Percentiles rank a stretch among this genome's conserved stretches.
These are phyloP conservation scores for Tetrapyrgos nigripes DNA, from an alignment of 1,284 basidiomycete genomes.

Conservation along the genomic window DNA sequence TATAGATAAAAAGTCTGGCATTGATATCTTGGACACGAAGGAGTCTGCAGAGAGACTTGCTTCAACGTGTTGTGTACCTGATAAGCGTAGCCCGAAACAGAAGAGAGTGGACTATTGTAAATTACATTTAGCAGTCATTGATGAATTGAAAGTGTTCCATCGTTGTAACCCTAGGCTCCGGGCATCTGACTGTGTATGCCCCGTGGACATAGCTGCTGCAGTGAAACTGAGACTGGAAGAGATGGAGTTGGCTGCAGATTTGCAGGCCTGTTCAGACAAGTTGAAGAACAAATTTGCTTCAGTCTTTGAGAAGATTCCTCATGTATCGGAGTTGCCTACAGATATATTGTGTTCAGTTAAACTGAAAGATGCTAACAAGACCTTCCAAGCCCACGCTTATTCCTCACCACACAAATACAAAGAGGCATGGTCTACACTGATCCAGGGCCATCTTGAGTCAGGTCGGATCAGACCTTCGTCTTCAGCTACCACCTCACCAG, in stretches of 20 bases:
- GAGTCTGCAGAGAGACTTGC: too few species aligned
- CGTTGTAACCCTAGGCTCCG: neutral
- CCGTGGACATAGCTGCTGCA: constrained; percentile 10
- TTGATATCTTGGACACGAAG: too few species aligned
- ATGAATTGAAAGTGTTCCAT: neutral
- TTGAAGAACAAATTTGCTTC: constrained; percentile 20
- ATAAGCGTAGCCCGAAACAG: constrained; percentile 4
- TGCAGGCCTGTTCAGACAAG: constrained; percentile 8
- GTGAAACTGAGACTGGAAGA: constrained; percentile 19
- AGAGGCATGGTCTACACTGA: too few species aligned
- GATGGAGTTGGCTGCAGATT: constrained; percentile 7
- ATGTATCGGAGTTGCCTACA: constrained; percentile 24
- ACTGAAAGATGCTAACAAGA: constrained; percentile 26
- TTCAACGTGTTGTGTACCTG: constrained; percentile 26
- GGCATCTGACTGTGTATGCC: neutral
- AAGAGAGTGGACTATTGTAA: neutral
- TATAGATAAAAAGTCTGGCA: too few species aligned
- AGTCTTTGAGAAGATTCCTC: constrained; percentile 17
- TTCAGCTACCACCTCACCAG: constrained; percentile 31
- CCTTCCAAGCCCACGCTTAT: constrained; percentile 18
- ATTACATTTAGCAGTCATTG: neutral
- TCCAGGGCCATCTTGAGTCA: constrained; percentile 32
- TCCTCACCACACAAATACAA: constrained; percentile 31
- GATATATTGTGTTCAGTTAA: too few species aligned
- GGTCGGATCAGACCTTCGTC: constrained; percentile 32